Conservation (phyloP, 1,139 yeast genomes). For the Yamadazyma atlantica region DNA sequence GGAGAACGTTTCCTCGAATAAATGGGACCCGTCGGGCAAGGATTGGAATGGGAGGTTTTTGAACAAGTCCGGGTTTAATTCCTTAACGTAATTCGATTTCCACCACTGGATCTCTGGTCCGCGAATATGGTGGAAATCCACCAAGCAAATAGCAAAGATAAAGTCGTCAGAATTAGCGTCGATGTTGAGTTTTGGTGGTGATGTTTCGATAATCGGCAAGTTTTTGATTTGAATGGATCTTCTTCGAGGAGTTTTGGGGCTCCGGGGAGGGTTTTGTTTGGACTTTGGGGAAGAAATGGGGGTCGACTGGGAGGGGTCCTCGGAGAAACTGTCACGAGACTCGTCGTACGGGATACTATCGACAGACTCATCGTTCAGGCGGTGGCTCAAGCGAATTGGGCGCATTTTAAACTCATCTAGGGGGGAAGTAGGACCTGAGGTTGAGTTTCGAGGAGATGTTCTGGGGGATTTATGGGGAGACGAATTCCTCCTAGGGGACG, state of each 20-base stretch:
- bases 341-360: background rate
- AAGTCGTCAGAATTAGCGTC: slow-evolving; percentile 29
- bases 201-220: slow-evolving; percentile 29
- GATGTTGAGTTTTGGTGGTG: slow-evolving; percentile 15
- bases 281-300: too few species aligned
- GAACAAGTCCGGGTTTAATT: slow-evolving; percentile 55
- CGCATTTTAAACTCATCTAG: slow-evolving; percentile 16
- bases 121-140: slow-evolving; percentile 88
- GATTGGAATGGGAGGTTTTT: slow-evolving; percentile 94
- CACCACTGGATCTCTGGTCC: slow-evolving; percentile 97
- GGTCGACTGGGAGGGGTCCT: too few species aligned
- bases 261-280: too few species aligned
- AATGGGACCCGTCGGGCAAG: slow-evolving; percentile 93
- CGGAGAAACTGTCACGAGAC: slow-evolving; percentile 29
- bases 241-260: slow-evolving; percentile 18
- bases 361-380: slow-evolving; percentile 3
- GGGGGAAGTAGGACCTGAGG: slow-evolving; percentile 1
- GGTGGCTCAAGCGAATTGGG: slow-evolving; percentile 14
- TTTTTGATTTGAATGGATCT: slow-evolving; percentile 37
- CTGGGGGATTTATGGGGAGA: background rate
- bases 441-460: background rate
- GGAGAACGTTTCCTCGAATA: slow-evolving; percentile 87
- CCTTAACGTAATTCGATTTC: slow-evolving; percentile 60
- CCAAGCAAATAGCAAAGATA: slow-evolving; percentile 83
- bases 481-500: slow-evolving; percentile 3